Evolutionary conservation across 495 filamentous ascomycete genomes (phyloP).

Genomic region (Margaritispora aquatica): DNA sequence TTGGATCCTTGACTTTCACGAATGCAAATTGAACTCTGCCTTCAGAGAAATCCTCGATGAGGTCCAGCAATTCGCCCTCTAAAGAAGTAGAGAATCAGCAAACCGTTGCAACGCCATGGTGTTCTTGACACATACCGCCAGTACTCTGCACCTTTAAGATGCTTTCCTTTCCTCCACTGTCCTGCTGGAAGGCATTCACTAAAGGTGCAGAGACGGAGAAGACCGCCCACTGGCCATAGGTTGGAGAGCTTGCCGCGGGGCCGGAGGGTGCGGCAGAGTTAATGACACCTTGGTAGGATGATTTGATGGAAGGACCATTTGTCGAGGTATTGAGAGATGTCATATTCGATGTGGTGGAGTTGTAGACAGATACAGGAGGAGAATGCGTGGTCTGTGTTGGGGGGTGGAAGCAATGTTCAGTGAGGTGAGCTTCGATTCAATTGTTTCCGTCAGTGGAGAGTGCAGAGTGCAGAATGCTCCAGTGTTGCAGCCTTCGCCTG

Average conservation of each 20-base stretch:
- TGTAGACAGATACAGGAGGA: constrained; percentile 4
- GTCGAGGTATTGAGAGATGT: constrained; percentile 85
- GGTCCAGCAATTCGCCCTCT: constrained; percentile 91
- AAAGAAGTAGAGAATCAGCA: constrained; percentile 18
- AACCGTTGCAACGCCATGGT: too few species aligned
- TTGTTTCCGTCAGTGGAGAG: too few species aligned
- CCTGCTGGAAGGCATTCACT: constrained; percentile 81
- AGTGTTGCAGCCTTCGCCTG: not conserved
- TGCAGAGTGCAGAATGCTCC: not conserved
- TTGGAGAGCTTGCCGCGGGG: constrained; percentile 55
- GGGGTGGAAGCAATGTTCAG: too few species aligned
- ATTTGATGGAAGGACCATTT: constrained; percentile 86
- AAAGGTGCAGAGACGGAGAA: constrained; percentile 89
- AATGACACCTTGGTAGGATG: constrained; percentile 86
- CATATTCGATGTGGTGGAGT: constrained; percentile 47
- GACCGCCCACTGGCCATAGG: constrained; percentile 81
- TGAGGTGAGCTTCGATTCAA: too few species aligned
- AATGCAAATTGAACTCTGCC: constrained; percentile 96
- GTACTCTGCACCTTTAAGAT: constrained; percentile 88
- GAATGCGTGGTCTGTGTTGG: too few species aligned
- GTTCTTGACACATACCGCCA: constrained; percentile 55
- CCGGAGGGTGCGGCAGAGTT: constrained; percentile 62
- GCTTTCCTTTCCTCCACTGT: constrained; percentile 80
- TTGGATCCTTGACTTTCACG: constrained; percentile 91
- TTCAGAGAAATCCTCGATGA: constrained; percentile 97